Conservation (phyloP, 2,329 filamentous ascomycete species). For the Nemania diffusa region DNA sequence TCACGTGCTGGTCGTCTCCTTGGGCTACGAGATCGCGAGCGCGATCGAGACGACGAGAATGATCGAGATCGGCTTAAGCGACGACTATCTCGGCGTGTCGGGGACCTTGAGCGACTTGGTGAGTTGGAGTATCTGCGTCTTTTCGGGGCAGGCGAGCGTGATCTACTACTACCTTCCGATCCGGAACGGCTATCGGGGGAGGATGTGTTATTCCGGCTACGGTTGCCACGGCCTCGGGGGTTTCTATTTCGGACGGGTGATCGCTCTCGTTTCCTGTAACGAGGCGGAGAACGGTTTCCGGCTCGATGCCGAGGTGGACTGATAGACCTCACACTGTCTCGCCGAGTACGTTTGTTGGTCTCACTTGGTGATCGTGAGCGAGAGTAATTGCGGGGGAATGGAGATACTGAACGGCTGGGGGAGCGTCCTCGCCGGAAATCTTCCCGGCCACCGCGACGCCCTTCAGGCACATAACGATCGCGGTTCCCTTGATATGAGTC, state of each 20-base stretch:
- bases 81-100: constrained; percentile 54
- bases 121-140: constrained; percentile 62
- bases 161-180: constrained; percentile 43
- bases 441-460: constrained; percentile 55
- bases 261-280: constrained; percentile 48
- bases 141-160: constrained; percentile 58
- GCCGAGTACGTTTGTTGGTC: constrained; percentile 41
- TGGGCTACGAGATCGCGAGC: constrained; percentile 49
- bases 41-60: constrained; percentile 54
- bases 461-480: constrained; percentile 64
- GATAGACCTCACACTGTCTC: constrained; percentile 44
- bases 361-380: constrained; percentile 46
- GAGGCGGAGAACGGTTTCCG: constrained; percentile 44
- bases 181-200: constrained; percentile 43
- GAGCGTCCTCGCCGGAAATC: constrained; percentile 56
- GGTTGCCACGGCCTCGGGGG: constrained; percentile 40
- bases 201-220: constrained; percentile 46
- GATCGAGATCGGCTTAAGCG: constrained; percentile 53
- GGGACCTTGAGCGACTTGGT: constrained; percentile 57
- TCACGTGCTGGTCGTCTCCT: constrained; percentile 50
- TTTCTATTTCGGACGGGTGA: constrained; percentile 44
- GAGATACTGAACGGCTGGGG: constrained; percentile 53
- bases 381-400: constrained; percentile 51
- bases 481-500: constrained; percentile 45
- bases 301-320: constrained; percentile 44